Evolutionary conservation across 2,329 filamentous ascomycete genomes (phyloP).

Genomic region (Verticillium nonalfalfae): DNA sequence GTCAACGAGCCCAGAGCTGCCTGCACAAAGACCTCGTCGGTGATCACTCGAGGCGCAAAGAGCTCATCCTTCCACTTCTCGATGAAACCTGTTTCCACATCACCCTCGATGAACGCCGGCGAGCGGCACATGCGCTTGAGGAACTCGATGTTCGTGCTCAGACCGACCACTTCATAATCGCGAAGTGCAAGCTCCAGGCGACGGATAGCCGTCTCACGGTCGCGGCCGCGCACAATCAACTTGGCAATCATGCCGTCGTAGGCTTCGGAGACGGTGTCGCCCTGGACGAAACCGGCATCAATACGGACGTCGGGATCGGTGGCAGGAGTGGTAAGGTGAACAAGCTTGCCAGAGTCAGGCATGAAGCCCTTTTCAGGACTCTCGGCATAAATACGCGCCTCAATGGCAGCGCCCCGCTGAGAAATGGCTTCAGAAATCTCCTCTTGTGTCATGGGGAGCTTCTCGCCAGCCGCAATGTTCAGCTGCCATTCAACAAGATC

Average conservation of each 20-base stretch:
- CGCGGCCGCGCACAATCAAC: slow-evolving; percentile 80
- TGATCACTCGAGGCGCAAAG: slow-evolving; percentile 56
- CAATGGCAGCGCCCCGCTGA: slow-evolving; percentile 78
- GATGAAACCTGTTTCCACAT: slow-evolving; percentile 96
- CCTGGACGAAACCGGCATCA: slow-evolving; percentile 86
- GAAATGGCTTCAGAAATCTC: slow-evolving; percentile 70
- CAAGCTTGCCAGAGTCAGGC: slow-evolving; percentile 82
- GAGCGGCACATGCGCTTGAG: slow-evolving; percentile 81
- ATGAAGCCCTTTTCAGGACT: slow-evolving; percentile 89
- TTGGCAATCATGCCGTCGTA: slow-evolving; percentile 99
- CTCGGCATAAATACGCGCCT: slow-evolving; percentile 95
- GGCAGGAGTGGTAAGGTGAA: slow-evolving; percentile 72
- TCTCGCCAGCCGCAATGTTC: slow-evolving; percentile 57
- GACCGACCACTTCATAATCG: slow-evolving; percentile 86
- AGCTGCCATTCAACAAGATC: slow-evolving; percentile 96
- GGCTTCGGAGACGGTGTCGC: slow-evolving; percentile 86
- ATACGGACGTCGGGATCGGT: slow-evolving; percentile 72
- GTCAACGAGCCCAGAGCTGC: slow-evolving; percentile 59
- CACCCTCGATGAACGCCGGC: slow-evolving; percentile 73
- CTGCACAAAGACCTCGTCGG: slow-evolving; percentile 75
- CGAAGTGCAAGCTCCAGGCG: slow-evolving; percentile 76
- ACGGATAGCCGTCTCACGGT: slow-evolving; percentile 73
- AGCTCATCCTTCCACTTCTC: slow-evolving; percentile 78
- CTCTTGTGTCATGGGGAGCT: slow-evolving; percentile 47
- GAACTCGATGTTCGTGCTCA: slow-evolving; percentile 95